Evolutionary conservation across 352 stramenopile species (phyloP), one percentile per base, ranked within the genome.

Genomic region (Aphanomyces astaci): DNA sequence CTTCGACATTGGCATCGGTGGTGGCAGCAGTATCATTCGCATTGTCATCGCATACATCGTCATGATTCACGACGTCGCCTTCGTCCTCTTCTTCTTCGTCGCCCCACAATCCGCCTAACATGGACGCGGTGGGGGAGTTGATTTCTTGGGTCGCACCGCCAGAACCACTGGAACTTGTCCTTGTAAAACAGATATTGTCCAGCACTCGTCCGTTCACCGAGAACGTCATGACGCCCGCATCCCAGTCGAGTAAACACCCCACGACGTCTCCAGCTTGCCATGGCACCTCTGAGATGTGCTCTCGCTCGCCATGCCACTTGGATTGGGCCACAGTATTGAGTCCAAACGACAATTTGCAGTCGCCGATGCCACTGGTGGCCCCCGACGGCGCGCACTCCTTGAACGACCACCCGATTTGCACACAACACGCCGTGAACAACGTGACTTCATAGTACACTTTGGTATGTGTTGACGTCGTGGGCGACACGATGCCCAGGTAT

Each of bases 371-470:
- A 30, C 49, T 62, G 30, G 49, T 30, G n/a, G 22, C 17, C 15
- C 22, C 28, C 48, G 25, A 9, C 32, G 49, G 49, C 4, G 30
- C 25, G 19, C 62, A 68, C n/a, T 68, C 32, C 3, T 52, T 52
- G 39, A 68, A 60, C 25, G 62, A 68, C 62, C 62, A 68, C 9
- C 62, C 62, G 3, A 68, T 13, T 48, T 68, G 62, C 25, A 68
- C 28, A n/a, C 62, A 68, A 15, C 19, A 36, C 9, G n/a, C 49
- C 11, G 22, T 19, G 7, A 68, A 19, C 1, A 68, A 33, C n/a
- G 46, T 68, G 33, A 68, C 19, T 48, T 68, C 62, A 27, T 68
- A 68, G 62, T 68, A 68, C 3, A 68, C 62, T 59, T 68, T 68
- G 24, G 39, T 52, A 9, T 57, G 46, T 17, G 28, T 10, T n/a